phyloP scores from a whole-genome alignment of 169 alveolate species.

The Blepharisma undulans region DNA sequence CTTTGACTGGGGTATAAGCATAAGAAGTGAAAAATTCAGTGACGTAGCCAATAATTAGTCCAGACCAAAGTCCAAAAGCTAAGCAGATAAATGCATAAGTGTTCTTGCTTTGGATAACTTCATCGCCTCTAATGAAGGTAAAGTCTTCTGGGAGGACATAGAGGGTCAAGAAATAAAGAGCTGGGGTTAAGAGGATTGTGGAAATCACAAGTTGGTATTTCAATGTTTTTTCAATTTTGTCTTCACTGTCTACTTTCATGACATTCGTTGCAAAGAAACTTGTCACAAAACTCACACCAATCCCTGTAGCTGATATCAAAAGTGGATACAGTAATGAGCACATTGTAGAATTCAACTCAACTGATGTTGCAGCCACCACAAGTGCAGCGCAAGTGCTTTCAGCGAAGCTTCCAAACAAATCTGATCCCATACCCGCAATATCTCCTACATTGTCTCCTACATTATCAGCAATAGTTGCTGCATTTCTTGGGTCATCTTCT shows the following conservation, averaged over 20 bases:
- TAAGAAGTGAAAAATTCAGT: constrained; percentile 90
- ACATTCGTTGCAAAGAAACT: constrained; percentile 67
- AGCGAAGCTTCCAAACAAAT: constrained; percentile 93
- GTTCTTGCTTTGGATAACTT: constrained; percentile 48
- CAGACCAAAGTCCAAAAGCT: constrained; percentile 83
- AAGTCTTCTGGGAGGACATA: constrained; percentile 58
- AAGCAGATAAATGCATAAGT: constrained; percentile 73
- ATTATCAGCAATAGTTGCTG: constrained; percentile 93
- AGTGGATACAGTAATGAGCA: constrained; percentile 76
- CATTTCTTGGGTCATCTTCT: constrained; percentile 92
- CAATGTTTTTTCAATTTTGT: constrained; percentile 81
- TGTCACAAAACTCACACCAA: constrained; percentile 77
- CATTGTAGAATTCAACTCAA: constrained; percentile 34
- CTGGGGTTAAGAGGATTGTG: constrained; percentile 85
- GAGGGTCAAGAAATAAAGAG: constrained; percentile 58
- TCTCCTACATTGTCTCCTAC: constrained; percentile 95
- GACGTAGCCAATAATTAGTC: constrained; percentile 78
- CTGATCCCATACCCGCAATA: constrained; percentile 95
- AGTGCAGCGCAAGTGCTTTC: constrained; percentile 93
- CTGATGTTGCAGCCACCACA: constrained; percentile 86
- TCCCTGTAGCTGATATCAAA: constrained; percentile 78
- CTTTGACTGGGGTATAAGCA: constrained; percentile 84
- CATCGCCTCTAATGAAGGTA: constrained; percentile 39
- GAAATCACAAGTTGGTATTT: constrained; percentile 85
- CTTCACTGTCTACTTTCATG: constrained; percentile 61